Base-by-base conservation (phyloP, 1,139 yeast genomes). In the Blastobotrys apis region DNA sequence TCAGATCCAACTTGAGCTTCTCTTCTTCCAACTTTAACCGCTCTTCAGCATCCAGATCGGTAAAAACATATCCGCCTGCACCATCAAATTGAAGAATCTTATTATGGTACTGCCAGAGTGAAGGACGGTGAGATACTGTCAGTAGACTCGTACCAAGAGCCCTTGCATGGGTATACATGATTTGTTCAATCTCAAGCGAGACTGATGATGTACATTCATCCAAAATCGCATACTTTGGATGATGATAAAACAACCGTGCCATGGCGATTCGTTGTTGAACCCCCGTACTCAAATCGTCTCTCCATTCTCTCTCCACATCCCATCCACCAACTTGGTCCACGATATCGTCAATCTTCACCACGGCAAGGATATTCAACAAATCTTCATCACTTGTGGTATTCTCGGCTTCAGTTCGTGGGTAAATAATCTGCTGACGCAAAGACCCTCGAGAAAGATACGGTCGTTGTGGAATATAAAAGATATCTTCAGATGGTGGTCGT, bases 161-260 rank as follows among this genome's bases (percentile, higher is more conserved):
- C 59, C 84, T 86, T 0, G 97, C 96, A 60, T 85, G 86, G 43
- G 79, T 67, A 61, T 90, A 90, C 87, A 92, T 87, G 55, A 81
- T 80, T 50, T 84, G 87, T 63, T 90, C 97, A 80, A 88, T 83
- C 51, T 84, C 87, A 17, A 94, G 85, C 0, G 95, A 81, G 1
- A 88, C 95, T 1, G 95, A 92, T 5, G 96, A 86, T 0, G 97
- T 90, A 65, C 97, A 90, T 67, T 90, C 97, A 66, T 90, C 97
- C 53, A 90, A 71, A 23, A 90, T 95, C 0, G 97, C 97, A 71
- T 87, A 90, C 65, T 80, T 83, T 2, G 97, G 97, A 58, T 75
- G 77, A 63, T 90, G 97, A 60, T 88, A 90, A 60, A 84, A 90
- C 63, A 90, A 72, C 56, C 97, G 75, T 2, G 95, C 96, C 87